These are phyloP conservation scores for Uncinocarpus reesii DNA, from an alignment of 2,329 filamentous ascomycete genomes.

Conservation along the genomic window DNA sequence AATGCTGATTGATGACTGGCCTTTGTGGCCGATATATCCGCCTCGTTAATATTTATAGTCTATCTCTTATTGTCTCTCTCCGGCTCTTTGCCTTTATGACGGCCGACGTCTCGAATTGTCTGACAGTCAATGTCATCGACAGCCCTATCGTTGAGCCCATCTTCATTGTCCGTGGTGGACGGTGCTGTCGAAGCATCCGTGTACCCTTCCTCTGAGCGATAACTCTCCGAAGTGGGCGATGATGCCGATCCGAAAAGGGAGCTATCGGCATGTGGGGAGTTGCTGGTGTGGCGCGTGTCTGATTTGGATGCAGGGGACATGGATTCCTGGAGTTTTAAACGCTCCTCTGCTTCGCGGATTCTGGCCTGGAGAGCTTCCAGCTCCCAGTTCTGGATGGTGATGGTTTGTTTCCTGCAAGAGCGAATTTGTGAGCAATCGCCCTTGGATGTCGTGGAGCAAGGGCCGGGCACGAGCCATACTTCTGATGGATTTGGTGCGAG, in stretches of 20 bases:
- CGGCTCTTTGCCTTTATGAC: neutral
- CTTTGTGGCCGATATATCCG: neutral
- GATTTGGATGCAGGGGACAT: constrained; percentile 10
- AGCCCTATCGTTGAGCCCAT: neutral
- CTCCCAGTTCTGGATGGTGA: constrained; percentile 64
- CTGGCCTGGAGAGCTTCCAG: constrained; percentile 76
- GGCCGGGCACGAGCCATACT: constrained; percentile 46
- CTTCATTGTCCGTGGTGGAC: constrained; percentile 18
- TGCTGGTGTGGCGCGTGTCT: constrained; percentile 14
- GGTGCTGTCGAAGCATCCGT: constrained; percentile 20
- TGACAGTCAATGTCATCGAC: constrained; percentile 8
- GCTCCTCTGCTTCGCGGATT: constrained; percentile 74
- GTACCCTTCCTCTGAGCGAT: constrained; percentile 20
- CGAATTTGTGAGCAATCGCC: constrained; percentile 5
- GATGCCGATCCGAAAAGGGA: constrained; percentile 16
- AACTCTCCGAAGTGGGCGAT: constrained; percentile 17
- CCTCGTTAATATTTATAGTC: neutral
- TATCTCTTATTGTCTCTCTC: constrained; percentile 2
- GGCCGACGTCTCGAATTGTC: constrained; percentile 8
- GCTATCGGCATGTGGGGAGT: constrained; percentile 18
- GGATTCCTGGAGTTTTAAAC: constrained; percentile 44
- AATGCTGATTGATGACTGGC: constrained; percentile 1
- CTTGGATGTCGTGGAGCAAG: too few relatives aligned
- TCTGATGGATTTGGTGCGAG: constrained; percentile 65
- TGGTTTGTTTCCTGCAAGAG: constrained; percentile 59